Evolutionary conservation across 1,139 yeast species (phyloP), one percentile per base, ranked within the genome.

Genomic region (Geotrichum candidum): DNA sequence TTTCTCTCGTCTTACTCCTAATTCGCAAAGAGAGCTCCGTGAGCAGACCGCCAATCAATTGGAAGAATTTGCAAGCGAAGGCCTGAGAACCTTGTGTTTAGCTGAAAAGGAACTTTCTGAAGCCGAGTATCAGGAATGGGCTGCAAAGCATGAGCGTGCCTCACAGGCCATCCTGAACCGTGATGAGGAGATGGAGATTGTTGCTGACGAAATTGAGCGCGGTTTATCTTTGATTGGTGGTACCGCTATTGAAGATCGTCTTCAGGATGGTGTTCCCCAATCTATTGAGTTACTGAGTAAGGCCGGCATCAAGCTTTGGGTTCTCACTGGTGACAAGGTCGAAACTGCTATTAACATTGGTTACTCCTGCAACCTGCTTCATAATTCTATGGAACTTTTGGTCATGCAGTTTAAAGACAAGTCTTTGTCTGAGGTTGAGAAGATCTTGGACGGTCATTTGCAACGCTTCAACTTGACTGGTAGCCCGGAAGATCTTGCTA

Each of bases 321-420:
- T 92, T 55, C 80, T 92, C 62, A 92, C 98, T 22, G 98, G 98
- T 74, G 98, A 92, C 75, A 88, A 91, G 76, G 91, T 92, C 58
- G 98, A 92, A 76, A 92, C 98, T 46, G 98, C 98, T 11, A 91
- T 92, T 70, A 92, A 92, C 72, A 92, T 92, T 78, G 98, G 97
- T 6, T 92, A 90, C 73, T 90, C 97, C 4, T 92, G 97, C 80
- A 92, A 92, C 70, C 79, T 92, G 65, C 79, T 92, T 65, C 90
- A 88, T 65, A 88, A 83, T 67, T 90, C 86, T 56, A 90, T 92
- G 97, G 88, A 89, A 68, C 77, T 92, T 62, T 76, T 92, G 62
- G 90, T 91, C n/a, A 80, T 91, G 11, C 76, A 81, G 59, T 78
- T 82, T 1, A 66, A 66, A 4, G 67, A 65, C 3, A 71, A 65